Base-by-base conservation (phyloP, 1,139 yeast genomes). In the Taphrina deformans region DNA sequence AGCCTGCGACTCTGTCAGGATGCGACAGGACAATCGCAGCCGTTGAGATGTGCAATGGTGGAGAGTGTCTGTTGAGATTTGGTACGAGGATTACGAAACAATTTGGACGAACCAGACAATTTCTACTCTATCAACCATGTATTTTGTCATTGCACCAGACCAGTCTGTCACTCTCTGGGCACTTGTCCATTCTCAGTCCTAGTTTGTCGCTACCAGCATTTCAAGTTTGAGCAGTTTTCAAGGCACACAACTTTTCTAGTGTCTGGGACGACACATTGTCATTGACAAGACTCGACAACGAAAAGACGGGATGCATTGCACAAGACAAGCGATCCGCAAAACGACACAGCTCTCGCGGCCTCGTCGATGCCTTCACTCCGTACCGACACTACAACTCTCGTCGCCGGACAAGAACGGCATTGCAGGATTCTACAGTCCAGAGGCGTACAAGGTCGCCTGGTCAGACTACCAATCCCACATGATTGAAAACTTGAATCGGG, bases 361-460 rank as follows among this genome's bases (percentile, higher is more conserved):
- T 16, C 33, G 63, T 16, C 24, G 63, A 16, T 41, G 18, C 24
- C 51, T 59, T 9, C 63, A 59, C 56, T 48, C 56, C 3, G 51
- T 59, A 21, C 63, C 63, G 6, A 41, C 29, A 10, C 52, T 59
- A 18, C 56, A 44, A 10, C 41, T 58, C 10, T 48, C 61, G 5
- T 16, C 51, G 12, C 40, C 62, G 4, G 55, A 45, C 9, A 46
- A 64, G 12, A 41, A 46, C 12, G 62, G 62, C 14, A 23, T 92
- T 64, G 82, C 84, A 56, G 93, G 93, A 1, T 80, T 93, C 56
- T 87, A 86, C 77, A 80, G 89, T 16, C 76, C 87, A 1, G 73
- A 79, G 65, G 96, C 92, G 29, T 89, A 86, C 76, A 77, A 85
- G 68, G 76, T 82, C 12, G 88, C 91, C 3, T 93, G 98, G 97